phyloP scores from a whole-genome alignment of 345 rosid genomes.

The Bruguiera sexangula region DNA sequence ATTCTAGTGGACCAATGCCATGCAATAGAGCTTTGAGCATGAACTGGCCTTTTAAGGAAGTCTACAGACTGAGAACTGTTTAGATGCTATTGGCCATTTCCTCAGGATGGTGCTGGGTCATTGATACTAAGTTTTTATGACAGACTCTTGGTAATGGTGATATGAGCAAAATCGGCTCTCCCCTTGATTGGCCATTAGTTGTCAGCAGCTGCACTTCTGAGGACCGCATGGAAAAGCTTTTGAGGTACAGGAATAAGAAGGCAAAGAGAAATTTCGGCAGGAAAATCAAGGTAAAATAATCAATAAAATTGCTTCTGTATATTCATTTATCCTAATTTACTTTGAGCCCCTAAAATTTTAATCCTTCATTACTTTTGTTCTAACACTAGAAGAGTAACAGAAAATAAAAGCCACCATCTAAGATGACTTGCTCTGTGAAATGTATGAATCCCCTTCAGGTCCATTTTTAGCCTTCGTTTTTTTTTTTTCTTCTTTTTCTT shows the following conservation, averaged over 20 bases:
- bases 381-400: too few relatives aligned
- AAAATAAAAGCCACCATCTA: background rate
- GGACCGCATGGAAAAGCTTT: slow-evolving; percentile 91
- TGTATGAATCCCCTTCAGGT: background rate
- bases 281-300: slow-evolving; percentile 70
- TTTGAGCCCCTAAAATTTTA: background rate
- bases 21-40: slow-evolving; percentile 18
- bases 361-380: background rate
- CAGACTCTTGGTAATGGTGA: slow-evolving; percentile 68
- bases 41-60: slow-evolving; percentile 29
- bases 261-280: slow-evolving; percentile 92
- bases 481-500: too few relatives aligned
- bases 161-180: slow-evolving; percentile 49
- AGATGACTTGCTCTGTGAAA: background rate
- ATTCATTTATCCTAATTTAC: background rate
- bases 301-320: background rate
- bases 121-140: slow-evolving; percentile 50
- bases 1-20: slow-evolving; percentile 11
- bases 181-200: slow-evolving; percentile 48
- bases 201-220: slow-evolving; percentile 55
- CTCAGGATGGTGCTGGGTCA: slow-evolving; percentile 46
- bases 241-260: slow-evolving; percentile 88
- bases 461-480: background rate
- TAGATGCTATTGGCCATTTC: slow-evolving; percentile 54
- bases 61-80: slow-evolving; percentile 44